Evolutionary conservation across 2,329 filamentous ascomycete species (phyloP).

Genomic region (Botrytis squamosa): DNA sequence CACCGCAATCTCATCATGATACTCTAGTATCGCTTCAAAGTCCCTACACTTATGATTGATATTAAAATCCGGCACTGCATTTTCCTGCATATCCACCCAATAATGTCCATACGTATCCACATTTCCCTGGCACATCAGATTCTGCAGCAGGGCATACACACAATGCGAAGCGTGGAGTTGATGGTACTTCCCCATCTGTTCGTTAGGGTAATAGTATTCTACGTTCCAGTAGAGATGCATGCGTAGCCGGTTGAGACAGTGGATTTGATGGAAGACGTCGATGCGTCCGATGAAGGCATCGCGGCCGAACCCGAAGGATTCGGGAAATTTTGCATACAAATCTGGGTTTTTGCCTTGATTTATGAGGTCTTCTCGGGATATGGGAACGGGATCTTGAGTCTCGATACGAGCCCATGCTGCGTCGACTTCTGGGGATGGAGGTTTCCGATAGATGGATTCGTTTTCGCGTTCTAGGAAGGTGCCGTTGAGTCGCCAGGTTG

Average conservation of each 20-base stretch:
- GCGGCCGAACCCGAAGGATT: neutral
- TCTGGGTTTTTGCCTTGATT: neutral
- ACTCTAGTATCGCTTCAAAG: neutral
- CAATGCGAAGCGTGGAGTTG: neutral
- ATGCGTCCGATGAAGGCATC: conserved; percentile 1
- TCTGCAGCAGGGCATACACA: neutral
- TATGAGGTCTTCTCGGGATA: neutral
- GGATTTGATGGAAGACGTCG: neutral
- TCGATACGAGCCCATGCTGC: neutral
- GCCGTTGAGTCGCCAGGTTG: neutral
- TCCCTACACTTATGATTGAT: neutral
- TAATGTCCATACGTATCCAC: conserved; percentile 4
- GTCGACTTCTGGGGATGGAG: neutral
- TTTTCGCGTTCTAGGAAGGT: neutral
- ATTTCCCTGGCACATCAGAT: neutral
- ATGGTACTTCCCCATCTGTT: neutral
- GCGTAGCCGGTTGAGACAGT: neutral
- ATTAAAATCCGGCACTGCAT: neutral
- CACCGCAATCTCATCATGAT: neutral
- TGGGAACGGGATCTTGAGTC: neutral
- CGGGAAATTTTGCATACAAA: neutral
- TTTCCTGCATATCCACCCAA: conserved; percentile 1
- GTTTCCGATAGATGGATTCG: neutral
- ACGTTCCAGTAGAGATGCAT: conserved; percentile 1
- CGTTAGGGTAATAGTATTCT: neutral